Conservation (phyloP, 257 asterid genomes). For the Plectranthus barbatus region DNA sequence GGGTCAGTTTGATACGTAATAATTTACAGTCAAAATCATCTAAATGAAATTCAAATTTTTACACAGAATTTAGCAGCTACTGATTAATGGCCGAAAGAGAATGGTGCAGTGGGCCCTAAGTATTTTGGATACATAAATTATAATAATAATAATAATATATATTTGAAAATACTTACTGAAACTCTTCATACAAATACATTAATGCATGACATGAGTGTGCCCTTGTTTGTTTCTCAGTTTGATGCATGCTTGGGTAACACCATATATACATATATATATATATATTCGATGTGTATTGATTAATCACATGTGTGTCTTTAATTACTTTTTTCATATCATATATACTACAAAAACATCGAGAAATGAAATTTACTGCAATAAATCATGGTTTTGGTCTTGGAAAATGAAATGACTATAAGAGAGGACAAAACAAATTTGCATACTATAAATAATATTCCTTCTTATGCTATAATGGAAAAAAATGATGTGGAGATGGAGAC, state of each 20-base stretch:
- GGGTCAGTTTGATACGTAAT: no score
- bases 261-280: neutral
- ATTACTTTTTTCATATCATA: neutral
- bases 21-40: neutral
- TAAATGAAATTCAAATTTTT: neutral
- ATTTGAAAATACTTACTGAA: neutral
- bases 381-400: neutral
- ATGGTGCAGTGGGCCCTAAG: slow-evolving; percentile 33
- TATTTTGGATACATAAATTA: neutral
- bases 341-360: no score
- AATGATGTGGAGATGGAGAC: neutral
- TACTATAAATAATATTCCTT: slow-evolving; percentile 4
- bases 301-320: neutral
- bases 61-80: neutral
- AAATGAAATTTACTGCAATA: no score
- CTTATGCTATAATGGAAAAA: neutral
- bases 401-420: neutral
- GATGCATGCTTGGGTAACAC: slow-evolving; percentile 15
- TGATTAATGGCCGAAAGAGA: slow-evolving; percentile 28
- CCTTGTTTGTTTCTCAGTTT: slow-evolving; percentile 24
- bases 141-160: neutral
- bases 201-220: slow-evolving; percentile 32
- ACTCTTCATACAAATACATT: slow-evolving; percentile 19
- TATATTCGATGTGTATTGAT: neutral
- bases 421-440: slow-evolving; percentile 1